Base-by-base conservation (phyloP, 2,329 filamentous ascomycete species). In the Cordyceps javanica region DNA sequence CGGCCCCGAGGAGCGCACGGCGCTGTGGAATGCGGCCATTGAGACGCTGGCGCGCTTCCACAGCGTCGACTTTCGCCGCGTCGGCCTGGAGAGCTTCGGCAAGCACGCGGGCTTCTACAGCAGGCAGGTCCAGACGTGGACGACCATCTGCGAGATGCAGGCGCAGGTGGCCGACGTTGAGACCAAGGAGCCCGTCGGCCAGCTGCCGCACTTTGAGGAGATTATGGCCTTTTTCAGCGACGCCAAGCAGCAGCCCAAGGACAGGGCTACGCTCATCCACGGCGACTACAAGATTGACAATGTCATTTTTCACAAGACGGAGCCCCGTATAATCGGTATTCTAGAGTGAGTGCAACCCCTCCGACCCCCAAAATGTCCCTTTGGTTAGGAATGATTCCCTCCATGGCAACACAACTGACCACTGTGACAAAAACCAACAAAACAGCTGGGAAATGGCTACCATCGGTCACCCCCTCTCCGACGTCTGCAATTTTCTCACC, bases 281-380 rank as follows among this genome's bases (percentile, higher is more conserved):
- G 94, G 94, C 36, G 94, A 99, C 72, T 99, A 93, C 78, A 99
- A 97, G 77, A 96, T 93, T 67, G 89, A 94, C 71, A 94, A 94
- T 66, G 71, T 93, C 63, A 85, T 94, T 41, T 99, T 96, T 71
- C 90, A 97, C 76, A 89, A 89, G 74, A 92, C 89, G 0, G 88
- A 93, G 70, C 85, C 92, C 6, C 79, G 86, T 55, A 92, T 97
- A 13, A 92, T 97, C 72, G 94, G 93, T 4, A 91, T 97, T 56
- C 75, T 97, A 6, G 94, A 99, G 82, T 88, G 72, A 69, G 82
- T 39, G 81, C 34, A 23, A 41, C 7, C 16, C 36, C 26, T 38
- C 21, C 23, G 26, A n/a, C 16, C 14, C 6, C 10, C 13, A 13
- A 2, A 13, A 5, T 11, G 6, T 36, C 9, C 11, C n/a, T n/a